A percentile compares a stretch with the other conserved stretches of the same genome.
Conservation (phyloP, 192 early-diverging fungal species). For the Podila epigama region DNA sequence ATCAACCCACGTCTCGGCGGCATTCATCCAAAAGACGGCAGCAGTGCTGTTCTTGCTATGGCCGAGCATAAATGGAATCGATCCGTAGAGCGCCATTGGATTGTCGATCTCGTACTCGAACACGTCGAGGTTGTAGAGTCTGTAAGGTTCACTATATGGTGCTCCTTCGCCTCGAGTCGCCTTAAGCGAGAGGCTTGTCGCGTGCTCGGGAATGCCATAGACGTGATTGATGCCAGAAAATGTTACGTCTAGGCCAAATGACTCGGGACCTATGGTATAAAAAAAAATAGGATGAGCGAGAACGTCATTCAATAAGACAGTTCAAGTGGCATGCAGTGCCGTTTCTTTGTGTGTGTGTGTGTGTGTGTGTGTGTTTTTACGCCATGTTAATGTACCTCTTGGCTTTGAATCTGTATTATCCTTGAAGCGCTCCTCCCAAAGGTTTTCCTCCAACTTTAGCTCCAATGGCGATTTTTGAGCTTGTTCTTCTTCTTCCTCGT, state of each 20-base stretch:
- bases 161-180: conserved; percentile 78
- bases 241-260: conserved; percentile 90
- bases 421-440: conserved; percentile 93
- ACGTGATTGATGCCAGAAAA: conserved; percentile 89
- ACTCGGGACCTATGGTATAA: conserved; percentile 76
- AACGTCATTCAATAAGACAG: neutral
- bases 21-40: conserved; percentile 92
- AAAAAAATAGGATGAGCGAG: neutral
- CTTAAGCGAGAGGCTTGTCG: conserved; percentile 84
- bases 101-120: conserved; percentile 97
- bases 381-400: conserved; percentile 60
- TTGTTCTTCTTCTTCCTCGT: conserved; percentile 53
- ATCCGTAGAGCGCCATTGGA: conserved; percentile 97
- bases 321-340: neutral
- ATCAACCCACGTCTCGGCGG: conserved; percentile 99
- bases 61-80: conserved; percentile 93
- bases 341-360: too few species aligned
- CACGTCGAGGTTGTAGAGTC: conserved; percentile 97
- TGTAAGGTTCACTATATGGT: conserved; percentile 90
- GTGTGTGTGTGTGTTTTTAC: too few species aligned
- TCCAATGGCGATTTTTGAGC: conserved; percentile 51
- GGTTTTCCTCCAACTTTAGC: conserved; percentile 53
- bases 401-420: conserved; percentile 93
- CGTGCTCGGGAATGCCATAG: conserved; percentile 97
- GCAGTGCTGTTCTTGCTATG: conserved; percentile 78